Evolutionary conservation across 176 grass and related monocot genomes (phyloP).

Genomic region (Eragrostis curvula): DNA sequence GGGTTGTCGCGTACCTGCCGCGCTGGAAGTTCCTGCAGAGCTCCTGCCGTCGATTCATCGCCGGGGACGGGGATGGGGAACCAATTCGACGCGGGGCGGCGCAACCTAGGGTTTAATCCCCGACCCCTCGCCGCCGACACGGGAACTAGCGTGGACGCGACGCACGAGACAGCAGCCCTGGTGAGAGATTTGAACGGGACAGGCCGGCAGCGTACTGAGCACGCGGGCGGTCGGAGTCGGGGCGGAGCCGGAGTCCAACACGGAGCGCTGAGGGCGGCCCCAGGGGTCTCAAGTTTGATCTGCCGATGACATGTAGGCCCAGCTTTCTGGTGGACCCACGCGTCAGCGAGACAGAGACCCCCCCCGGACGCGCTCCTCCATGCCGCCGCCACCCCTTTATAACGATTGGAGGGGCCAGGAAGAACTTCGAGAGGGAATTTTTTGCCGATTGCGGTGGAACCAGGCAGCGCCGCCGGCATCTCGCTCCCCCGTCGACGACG

Average conservation of each 20-base stretch:
- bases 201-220: background rate
- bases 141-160: background rate
- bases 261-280: too few relatives aligned
- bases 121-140: background rate
- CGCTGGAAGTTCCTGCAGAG: constrained; percentile 79
- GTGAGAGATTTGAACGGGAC: background rate
- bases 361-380: too few relatives aligned
- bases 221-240: background rate
- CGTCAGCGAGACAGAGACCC: too few relatives aligned
- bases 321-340: too few relatives aligned
- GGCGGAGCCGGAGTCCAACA: background rate
- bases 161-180: background rate
- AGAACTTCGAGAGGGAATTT: too few relatives aligned
- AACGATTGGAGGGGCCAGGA: too few relatives aligned
- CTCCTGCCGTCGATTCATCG: constrained; percentile 72
- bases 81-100: background rate
- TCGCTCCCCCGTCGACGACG: too few relatives aligned
- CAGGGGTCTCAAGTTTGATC: too few relatives aligned
- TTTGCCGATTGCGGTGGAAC: too few relatives aligned
- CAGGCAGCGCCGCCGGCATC: too few relatives aligned
- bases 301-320: too few relatives aligned
- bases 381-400: too few relatives aligned
- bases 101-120: constrained; percentile 25
- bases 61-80: background rate
- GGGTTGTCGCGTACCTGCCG: constrained; percentile 47